phyloP scores from a whole-genome alignment of 257 asterid genomes.

The Przewalskia tangutica region DNA sequence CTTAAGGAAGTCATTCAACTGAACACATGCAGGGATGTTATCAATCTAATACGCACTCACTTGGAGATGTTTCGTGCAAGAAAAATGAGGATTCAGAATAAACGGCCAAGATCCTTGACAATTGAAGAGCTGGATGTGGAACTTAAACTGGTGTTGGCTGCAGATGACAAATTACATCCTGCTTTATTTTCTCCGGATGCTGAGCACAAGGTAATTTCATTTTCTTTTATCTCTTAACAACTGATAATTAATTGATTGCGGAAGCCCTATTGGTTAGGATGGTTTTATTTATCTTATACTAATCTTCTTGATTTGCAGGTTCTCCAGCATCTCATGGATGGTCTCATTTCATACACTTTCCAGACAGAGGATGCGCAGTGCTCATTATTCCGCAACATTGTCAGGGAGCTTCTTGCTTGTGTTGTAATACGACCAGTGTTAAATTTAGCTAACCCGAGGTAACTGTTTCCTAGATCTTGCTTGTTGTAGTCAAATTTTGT shows the following conservation, averaged over 20 bases:
- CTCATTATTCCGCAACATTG: constrained; percentile 61
- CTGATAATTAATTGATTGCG: not conserved
- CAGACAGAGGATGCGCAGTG: constrained; percentile 67
- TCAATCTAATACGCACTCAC: constrained; percentile 42
- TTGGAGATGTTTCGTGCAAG: constrained; percentile 74
- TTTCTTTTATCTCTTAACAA: not conserved
- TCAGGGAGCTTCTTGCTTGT: constrained; percentile 88
- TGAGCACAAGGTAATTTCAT: constrained; percentile 76
- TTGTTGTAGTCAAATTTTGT: constrained; percentile 7
- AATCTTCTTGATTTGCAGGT: constrained; percentile 41
- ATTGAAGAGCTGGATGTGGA: constrained; percentile 56
- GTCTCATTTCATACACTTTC: constrained; percentile 66
- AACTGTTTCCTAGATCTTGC: constrained; percentile 8
- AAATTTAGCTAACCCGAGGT: constrained; percentile 88
- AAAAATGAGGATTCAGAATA: constrained; percentile 52
- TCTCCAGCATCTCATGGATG: constrained; percentile 86
- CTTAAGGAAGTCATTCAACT: constrained; percentile 9
- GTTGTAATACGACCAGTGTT: constrained; percentile 88
- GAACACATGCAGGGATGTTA: constrained; percentile 50
- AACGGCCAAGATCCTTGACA: constrained; percentile 35
- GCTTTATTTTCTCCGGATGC: constrained; percentile 82
- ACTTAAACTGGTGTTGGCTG: constrained; percentile 60
- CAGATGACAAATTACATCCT: constrained; percentile 85
- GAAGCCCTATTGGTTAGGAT: not conserved
- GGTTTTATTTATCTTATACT: not conserved